Evolutionary conservation across 129 eudicot genomes (phyloP).

Genomic region (Pulicaria dysenterica): DNA sequence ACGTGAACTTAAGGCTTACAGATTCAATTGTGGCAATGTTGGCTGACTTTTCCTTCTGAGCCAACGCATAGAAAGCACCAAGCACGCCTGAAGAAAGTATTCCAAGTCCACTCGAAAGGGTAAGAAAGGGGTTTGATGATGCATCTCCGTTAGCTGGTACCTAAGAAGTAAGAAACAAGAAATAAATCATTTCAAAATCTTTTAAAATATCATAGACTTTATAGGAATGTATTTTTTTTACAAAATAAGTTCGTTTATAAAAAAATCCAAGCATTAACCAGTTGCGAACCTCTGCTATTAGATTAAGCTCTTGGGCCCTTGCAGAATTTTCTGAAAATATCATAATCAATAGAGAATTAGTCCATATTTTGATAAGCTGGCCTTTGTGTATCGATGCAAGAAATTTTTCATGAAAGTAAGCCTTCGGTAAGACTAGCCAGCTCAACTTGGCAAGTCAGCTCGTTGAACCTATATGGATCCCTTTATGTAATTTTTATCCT

Average conservation of each 20-base stretch:
- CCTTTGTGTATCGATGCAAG: not conserved
- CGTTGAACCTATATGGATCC: no score
- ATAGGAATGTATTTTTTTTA: not conserved
- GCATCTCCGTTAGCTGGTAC: conserved; percentile 38
- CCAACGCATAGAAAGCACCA: conserved; percentile 76
- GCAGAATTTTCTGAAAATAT: conserved; percentile 54
- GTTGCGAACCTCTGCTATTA: conserved; percentile 55
- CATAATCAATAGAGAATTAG: conserved; percentile 26
- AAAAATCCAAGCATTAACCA: conserved; percentile 9
- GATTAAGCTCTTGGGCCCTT: conserved; percentile 44
- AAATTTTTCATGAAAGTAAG: not conserved
- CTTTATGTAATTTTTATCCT: not conserved
- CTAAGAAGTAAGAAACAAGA: conserved; percentile 41
- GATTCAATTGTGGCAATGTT: conserved; percentile 62
- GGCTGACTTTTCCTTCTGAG: conserved; percentile 70
- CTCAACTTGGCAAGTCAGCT: no score
- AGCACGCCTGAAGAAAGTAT: conserved; percentile 71
- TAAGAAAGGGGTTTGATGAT: conserved; percentile 60
- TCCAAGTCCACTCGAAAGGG: conserved; percentile 73
- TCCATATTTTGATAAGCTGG: not conserved
- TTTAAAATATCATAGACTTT: not conserved
- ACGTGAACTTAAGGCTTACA: conserved; percentile 48
- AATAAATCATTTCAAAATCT: conserved; percentile 26
- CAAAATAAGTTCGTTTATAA: conserved; percentile 6
- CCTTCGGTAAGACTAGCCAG: not conserved